Evolutionary conservation across 75 land plant genomes (phyloP), one percentile per base, ranked within the genome.

Genomic region (Picea sitchensis): DNA sequence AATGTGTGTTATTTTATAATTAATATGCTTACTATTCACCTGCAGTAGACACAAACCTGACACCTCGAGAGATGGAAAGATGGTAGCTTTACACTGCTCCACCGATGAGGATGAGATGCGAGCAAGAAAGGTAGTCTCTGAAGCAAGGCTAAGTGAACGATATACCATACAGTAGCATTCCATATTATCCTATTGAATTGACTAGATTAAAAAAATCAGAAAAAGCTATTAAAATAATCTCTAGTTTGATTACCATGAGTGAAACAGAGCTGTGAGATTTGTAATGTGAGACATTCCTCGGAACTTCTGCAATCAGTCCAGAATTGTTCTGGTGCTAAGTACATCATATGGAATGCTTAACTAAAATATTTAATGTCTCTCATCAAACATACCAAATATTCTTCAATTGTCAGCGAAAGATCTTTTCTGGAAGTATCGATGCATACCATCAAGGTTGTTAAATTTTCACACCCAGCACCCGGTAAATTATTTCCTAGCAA

Each of bases 41-140:
- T 41, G 34, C 74, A 71, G 74, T 71, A 47, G 56, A 71, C 14
- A 47, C 74, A 44, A 71, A 71, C 54, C n/a, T 18, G 56, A 71
- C 54, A 20, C 3, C 13, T 71, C 26, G n/a, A 71, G n/a, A 71
- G 74, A n/a, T 20, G 74, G 44, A 41, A 71, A 44, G 54, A n/a
- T 23, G 11, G 14, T 30, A 71, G 23, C 44, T 71, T 44, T 71
- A 71, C 51, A 20, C 12, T 21, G 18, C 11, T 38, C 51, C n/a
- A n/a, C 21, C 44, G 21, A 21, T 0, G 74, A 71, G 26, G 54
- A 71, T 20, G 23, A 71, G 74, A 71, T 44, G 54, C 74, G 21
- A n/a, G 9, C 44, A 47, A 71, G 13, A 71, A 71, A 71, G 74
- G 74, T 71, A 71, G 21, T 36, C 44, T 71, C 47, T 44, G 26